These are phyloP conservation scores for Betula pendula DNA, from an alignment of 306 rosid species.

Conservation along the genomic window DNA sequence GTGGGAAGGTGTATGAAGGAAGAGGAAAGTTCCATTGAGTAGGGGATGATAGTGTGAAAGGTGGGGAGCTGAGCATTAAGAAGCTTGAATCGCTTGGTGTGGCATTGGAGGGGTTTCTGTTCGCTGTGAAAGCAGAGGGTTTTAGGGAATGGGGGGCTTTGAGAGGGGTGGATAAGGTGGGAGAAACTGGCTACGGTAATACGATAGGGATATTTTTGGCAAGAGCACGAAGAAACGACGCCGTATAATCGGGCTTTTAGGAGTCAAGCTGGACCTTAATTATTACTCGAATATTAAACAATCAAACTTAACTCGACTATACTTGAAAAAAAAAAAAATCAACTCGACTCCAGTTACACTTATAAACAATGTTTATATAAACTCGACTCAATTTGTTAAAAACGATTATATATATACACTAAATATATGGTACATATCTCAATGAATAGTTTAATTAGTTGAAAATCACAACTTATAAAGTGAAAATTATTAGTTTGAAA, in stretches of 20 bases:
- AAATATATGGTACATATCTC: too few species aligned
- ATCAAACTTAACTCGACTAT: too few species aligned
- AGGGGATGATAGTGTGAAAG: slow-evolving; percentile 8
- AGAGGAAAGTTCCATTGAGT: slow-evolving; percentile 76
- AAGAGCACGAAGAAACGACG: neutral
- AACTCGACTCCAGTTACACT: too few species aligned
- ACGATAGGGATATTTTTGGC: neutral
- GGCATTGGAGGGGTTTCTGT: slow-evolving; percentile 32
- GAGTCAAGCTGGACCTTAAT: too few species aligned
- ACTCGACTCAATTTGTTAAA: too few species aligned
- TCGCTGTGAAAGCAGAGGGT: neutral
- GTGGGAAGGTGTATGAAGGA: slow-evolving; percentile 44
- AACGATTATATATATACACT: too few species aligned
- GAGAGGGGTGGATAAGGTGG: slow-evolving; percentile 37
- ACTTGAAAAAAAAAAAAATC: too few species aligned
- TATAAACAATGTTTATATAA: too few species aligned
- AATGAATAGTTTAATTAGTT: too few species aligned
- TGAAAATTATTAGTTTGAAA: too few species aligned
- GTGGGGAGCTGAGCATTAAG: slow-evolving; percentile 8
- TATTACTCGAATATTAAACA: too few species aligned
- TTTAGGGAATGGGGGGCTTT: slow-evolving; percentile 35
- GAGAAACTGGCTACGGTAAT: neutral
- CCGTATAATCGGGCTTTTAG: neutral
- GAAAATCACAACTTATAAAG: too few species aligned
- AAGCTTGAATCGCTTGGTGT: neutral